Evolutionary conservation across 2,329 filamentous ascomycete species (phyloP).

Genomic region (Aureobasidium sp.): DNA sequence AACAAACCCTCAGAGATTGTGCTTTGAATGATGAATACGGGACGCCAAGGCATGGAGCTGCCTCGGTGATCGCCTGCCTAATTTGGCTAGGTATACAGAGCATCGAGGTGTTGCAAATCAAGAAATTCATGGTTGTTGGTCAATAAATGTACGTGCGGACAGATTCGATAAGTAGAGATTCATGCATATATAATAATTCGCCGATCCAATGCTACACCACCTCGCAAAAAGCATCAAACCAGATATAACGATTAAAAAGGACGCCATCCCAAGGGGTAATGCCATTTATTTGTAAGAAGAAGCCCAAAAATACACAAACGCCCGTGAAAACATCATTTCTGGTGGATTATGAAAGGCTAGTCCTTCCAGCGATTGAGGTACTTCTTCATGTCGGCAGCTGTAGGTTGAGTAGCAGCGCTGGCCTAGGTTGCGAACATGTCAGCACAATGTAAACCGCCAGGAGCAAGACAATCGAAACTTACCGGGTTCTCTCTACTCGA

Average conservation of each 20-base stretch:
- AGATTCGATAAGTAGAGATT: neutral
- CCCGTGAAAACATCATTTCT: neutral
- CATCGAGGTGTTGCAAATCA: neutral
- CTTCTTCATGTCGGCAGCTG: slow-evolving; percentile 50
- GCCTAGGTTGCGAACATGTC: neutral
- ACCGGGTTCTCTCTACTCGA: slow-evolving; percentile 54
- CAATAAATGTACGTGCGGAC: neutral
- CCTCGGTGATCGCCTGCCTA: slow-evolving; percentile 7
- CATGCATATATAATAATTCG: slow-evolving; percentile 7
- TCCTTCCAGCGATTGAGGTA: slow-evolving; percentile 56
- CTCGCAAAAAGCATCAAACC: neutral
- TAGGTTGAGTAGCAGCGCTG: neutral
- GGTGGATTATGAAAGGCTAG: slow-evolving; percentile 26
- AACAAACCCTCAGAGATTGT: neutral
- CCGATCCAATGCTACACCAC: neutral
- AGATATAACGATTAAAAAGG: neutral
- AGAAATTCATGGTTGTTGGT: neutral
- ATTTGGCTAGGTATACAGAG: neutral
- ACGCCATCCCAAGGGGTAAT: slow-evolving; percentile 1
- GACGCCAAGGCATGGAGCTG: slow-evolving; percentile 5
- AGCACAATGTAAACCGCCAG: neutral
- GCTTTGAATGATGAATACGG: neutral
- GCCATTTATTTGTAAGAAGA: neutral
- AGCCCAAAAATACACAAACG: neutral
- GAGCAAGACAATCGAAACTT: slow-evolving; percentile 27